phyloP scores from a whole-genome alignment of 441 rosid species.

The Jatropha podagrica region DNA sequence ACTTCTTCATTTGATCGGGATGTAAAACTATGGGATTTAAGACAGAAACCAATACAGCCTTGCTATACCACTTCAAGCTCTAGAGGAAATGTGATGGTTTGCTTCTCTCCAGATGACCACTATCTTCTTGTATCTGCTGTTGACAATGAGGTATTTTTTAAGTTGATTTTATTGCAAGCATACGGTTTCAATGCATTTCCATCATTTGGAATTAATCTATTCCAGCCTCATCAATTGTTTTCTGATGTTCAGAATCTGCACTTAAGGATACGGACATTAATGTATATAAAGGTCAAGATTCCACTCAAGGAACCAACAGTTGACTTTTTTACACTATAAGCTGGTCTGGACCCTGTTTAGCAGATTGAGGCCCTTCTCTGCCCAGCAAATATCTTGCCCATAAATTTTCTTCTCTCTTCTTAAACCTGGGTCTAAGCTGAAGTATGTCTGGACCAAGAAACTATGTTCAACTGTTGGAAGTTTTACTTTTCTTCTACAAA shows the following conservation, averaged over 20 bases:
- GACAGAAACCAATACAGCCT: slow-evolving; percentile 73
- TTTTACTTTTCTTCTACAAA: background rate
- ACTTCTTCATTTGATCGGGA: slow-evolving; percentile 94
- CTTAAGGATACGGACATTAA: background rate
- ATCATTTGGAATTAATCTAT: background rate
- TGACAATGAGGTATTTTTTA: slow-evolving; percentile 80
- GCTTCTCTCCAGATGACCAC: slow-evolving; percentile 97
- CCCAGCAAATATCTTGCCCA: background rate
- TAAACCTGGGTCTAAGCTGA: background rate
- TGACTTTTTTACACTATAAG: no score
- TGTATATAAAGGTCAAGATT: background rate
- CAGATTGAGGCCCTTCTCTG: no score
- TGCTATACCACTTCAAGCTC: slow-evolving; percentile 84
- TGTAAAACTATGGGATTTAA: slow-evolving; percentile 90
- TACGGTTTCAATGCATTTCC: slow-evolving; percentile 5
- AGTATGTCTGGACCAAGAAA: background rate
- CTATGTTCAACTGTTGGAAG: background rate
- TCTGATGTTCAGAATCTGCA: background rate
- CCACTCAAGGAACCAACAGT: background rate
- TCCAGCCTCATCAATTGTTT: background rate
- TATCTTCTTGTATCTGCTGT: slow-evolving; percentile 93
- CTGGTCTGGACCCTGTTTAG: background rate
- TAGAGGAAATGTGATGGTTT: slow-evolving; percentile 95
- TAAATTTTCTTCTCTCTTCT: no score
- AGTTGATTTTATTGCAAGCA: slow-evolving; percentile 13